These are phyloP conservation scores for Alternaria ventricosa DNA, from an alignment of 2,329 filamentous ascomycete genomes.

Conservation along the genomic window DNA sequence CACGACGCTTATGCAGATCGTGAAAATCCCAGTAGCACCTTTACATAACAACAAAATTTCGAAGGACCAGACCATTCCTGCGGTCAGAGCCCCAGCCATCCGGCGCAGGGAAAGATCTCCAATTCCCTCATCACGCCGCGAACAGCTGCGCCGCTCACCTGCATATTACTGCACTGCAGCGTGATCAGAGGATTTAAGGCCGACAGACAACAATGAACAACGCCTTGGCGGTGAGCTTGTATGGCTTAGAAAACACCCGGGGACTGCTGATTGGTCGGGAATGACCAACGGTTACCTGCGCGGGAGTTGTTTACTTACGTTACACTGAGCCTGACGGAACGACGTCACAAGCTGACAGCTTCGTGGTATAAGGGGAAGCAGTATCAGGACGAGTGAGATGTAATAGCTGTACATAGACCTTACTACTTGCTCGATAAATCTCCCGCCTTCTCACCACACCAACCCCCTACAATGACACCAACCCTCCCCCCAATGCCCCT, in stretches of 20 bases:
- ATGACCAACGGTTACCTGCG: not conserved
- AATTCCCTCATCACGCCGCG: not conserved
- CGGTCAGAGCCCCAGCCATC: not conserved
- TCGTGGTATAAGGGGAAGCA: not conserved
- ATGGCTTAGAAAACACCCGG: not conserved
- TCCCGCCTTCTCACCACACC: not conserved
- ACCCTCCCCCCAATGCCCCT: conserved; percentile 16
- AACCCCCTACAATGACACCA: not conserved
- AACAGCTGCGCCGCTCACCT: not conserved
- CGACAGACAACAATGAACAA: not conserved
- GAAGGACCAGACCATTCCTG: not conserved
- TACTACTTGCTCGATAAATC: not conserved
- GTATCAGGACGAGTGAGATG: not conserved
- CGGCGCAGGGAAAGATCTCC: not conserved
- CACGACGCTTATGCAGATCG: not conserved
- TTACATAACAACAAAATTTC: not conserved
- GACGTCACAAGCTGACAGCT: not conserved
- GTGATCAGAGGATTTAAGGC: not conserved
- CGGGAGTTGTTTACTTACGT: not conserved
- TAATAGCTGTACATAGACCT: not conserved
- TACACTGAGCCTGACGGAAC: not conserved
- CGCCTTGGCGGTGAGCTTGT: not conserved
- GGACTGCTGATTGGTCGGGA: not conserved
- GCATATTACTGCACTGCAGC: not conserved
- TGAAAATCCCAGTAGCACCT: not conserved